Evolutionary conservation across 768 basidiomycete genomes (phyloP).

Genomic region (Tricholoma hemisulphureum): DNA sequence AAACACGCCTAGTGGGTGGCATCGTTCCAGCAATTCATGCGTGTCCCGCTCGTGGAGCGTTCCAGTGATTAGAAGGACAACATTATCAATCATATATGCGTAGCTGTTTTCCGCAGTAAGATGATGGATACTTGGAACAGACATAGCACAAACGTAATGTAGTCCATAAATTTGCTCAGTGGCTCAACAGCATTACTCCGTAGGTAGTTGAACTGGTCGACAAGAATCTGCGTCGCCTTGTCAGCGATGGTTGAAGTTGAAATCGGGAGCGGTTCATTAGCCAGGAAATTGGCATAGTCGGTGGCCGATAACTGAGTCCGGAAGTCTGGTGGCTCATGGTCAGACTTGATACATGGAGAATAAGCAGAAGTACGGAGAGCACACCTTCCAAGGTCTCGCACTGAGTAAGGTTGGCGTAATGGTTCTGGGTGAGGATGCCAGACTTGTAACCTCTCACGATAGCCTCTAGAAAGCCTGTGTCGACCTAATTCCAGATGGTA

Average conservation of each 20-base stretch:
- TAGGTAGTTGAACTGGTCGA: conserved; percentile 96
- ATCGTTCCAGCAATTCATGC: conserved; percentile 92
- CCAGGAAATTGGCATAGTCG: conserved; percentile 97
- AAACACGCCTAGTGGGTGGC: conserved; percentile 95
- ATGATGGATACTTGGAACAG: background rate
- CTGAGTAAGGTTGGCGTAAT: conserved; percentile 92
- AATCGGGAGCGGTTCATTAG: conserved; percentile 92
- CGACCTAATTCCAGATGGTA: conserved; percentile 44
- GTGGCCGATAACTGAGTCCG: conserved; percentile 93
- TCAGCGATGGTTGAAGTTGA: conserved; percentile 95
- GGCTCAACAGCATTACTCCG: conserved; percentile 90
- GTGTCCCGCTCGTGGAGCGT: conserved; percentile 97
- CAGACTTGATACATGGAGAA: background rate
- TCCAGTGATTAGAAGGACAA: conserved; percentile 94
- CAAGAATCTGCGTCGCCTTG: conserved; percentile 91
- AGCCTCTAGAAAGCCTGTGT: conserved; percentile 75
- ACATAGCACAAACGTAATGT: conserved; percentile 78
- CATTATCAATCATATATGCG: conserved; percentile 99
- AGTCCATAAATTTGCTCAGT: conserved; percentile 90
- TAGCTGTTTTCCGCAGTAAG: conserved; percentile 53
- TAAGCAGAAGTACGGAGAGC: conserved; percentile 11
- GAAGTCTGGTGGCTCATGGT: conserved; percentile 61
- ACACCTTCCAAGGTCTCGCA: conserved; percentile 96
- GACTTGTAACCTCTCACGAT: conserved; percentile 92
- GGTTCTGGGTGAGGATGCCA: conserved; percentile 83